phyloP scores from a whole-genome alignment of 2,329 filamentous ascomycete genomes.

The Fusarium concolor region DNA sequence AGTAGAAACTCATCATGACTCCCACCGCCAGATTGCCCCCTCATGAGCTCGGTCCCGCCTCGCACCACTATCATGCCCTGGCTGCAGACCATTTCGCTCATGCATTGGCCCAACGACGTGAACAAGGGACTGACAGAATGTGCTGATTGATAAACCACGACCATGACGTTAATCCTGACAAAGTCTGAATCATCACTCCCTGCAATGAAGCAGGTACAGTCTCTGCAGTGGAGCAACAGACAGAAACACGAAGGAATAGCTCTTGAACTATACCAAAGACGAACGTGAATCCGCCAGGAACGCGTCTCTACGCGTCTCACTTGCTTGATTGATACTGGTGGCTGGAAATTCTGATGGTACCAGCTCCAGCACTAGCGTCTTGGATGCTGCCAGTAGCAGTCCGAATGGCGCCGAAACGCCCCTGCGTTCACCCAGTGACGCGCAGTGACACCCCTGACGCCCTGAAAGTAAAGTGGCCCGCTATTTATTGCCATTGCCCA shows the following conservation, averaged over 20 bases:
- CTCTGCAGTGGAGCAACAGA: slow-evolving; percentile 12
- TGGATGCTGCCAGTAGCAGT: slow-evolving; percentile 26
- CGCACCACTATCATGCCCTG: slow-evolving; percentile 27
- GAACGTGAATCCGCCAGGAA: slow-evolving; percentile 34
- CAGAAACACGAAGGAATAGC: slow-evolving; percentile 16
- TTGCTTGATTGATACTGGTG: slow-evolving; percentile 38
- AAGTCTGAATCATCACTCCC: slow-evolving; percentile 43
- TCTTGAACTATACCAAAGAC: slow-evolving; percentile 30
- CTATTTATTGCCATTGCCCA: slow-evolving; percentile 43
- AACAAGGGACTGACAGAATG: slow-evolving; percentile 28
- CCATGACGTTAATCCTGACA: slow-evolving; percentile 41
- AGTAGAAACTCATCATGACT: slow-evolving; percentile 36
- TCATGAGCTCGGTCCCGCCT: slow-evolving; percentile 18
- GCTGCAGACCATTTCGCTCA: slow-evolving; percentile 31
- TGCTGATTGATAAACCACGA: slow-evolving; percentile 51
- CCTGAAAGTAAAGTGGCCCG: slow-evolving; percentile 39
- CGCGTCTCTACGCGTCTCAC: slow-evolving; percentile 43
- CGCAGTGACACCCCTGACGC: slow-evolving; percentile 32
- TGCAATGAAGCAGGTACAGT: slow-evolving; percentile 25
- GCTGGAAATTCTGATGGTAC: slow-evolving; percentile 37
- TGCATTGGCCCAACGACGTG: slow-evolving; percentile 41
- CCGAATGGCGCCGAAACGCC: slow-evolving; percentile 33
- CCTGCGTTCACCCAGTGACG: slow-evolving; percentile 42
- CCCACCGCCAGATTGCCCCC: slow-evolving; percentile 19
- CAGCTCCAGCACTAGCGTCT: slow-evolving; percentile 31